Base-by-base conservation (phyloP, 768 basidiomycete species). In the Clavulina sp. region DNA sequence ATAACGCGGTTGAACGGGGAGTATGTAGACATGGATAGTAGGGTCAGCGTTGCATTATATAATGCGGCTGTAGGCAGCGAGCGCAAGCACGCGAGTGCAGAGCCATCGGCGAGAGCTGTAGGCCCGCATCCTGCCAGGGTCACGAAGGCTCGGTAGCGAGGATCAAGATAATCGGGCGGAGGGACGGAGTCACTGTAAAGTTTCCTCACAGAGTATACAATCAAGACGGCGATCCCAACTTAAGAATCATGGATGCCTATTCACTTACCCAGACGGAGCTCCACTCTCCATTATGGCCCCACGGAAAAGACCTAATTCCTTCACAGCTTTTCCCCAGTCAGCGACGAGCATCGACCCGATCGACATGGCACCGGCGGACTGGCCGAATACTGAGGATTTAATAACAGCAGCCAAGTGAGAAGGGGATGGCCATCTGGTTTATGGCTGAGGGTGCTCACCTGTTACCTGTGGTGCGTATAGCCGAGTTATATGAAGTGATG, bases 331-430 rank as follows among this genome's bases (percentile, higher is more conserved):
- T 9, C 43, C 43, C 9, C 43, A 9, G 9, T 28, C 43, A 13
- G 43, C 43, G 13, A 46, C 13, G 9, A 46, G 24, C 13, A 46
- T 9, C 13, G 24, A 46, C 24, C 43, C 43, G 26, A 46, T 13
- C 1, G 13, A 9, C 43, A 46, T 46, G 13, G 43, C 43, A 46
- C 43, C 43, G 9, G 43, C 13, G 13, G 43, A 46, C 26, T 46
- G 43, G 26, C 43, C 43, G 26, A 46, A 46, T 24, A 46, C 43
- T 46, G n/a, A n/a, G n/a, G n/a, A n/a, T n/a, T n/a, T n/a, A n/a
- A n/a, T n/a, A 24, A 9, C 43, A 24, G 9, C 13, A 28, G 26
- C 9, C 9, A 26, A 26, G 26, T 1, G 13, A 13, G 13, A 46
- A 28, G 1, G 13, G 13, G 1, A 46, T 9, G 9, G 13, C 13